These are phyloP conservation scores for Cercospora sp. DNA, from an alignment of 2,329 filamentous ascomycete genomes.

Conservation along the genomic window DNA sequence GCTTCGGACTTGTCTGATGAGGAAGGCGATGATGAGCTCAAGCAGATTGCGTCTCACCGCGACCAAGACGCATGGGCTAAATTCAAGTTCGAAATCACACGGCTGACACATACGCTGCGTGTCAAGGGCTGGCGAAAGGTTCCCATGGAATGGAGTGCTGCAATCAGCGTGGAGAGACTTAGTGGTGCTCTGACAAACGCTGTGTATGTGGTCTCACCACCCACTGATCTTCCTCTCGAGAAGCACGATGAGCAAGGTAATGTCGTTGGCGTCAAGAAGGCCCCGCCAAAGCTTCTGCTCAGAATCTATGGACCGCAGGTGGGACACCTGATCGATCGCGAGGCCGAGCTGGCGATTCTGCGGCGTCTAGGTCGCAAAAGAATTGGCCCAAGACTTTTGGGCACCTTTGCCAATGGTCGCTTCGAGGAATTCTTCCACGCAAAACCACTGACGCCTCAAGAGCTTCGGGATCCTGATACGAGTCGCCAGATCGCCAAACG, in stretches of 20 bases:
- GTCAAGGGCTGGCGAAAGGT: conserved; percentile 91
- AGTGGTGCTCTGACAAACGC: conserved; percentile 95
- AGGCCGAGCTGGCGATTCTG: conserved; percentile 83
- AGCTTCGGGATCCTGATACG: conserved; percentile 77
- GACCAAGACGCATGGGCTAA: conserved; percentile 67
- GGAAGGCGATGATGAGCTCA: conserved; percentile 31
- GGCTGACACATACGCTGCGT: conserved; percentile 81
- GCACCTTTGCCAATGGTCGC: conserved; percentile 89
- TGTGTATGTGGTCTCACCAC: conserved; percentile 89
- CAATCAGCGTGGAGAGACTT: conserved; percentile 70
- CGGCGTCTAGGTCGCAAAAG: conserved; percentile 83
- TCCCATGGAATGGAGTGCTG: conserved; percentile 66
- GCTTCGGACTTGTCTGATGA: conserved; percentile 54
- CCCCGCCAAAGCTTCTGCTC: conserved; percentile 73
- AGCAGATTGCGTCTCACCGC: conserved; percentile 31
- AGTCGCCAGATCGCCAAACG: conserved; percentile 94
- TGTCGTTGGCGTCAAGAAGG: conserved; percentile 38
- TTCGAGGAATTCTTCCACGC: conserved; percentile 96
- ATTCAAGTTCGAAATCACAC: conserved; percentile 91
- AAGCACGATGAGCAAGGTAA: conserved; percentile 42
- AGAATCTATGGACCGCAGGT: conserved; percentile 94
- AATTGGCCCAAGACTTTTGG: conserved; percentile 86
- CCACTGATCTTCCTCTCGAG: conserved; percentile 57
- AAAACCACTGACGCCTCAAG: conserved; percentile 70
- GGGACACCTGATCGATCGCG: conserved; percentile 91